A percentile compares a stretch with the other conserved stretches of the same genome.
phyloP scores from a whole-genome alignment of 805 yeast species.

The Suhomyces xylopsoci region DNA sequence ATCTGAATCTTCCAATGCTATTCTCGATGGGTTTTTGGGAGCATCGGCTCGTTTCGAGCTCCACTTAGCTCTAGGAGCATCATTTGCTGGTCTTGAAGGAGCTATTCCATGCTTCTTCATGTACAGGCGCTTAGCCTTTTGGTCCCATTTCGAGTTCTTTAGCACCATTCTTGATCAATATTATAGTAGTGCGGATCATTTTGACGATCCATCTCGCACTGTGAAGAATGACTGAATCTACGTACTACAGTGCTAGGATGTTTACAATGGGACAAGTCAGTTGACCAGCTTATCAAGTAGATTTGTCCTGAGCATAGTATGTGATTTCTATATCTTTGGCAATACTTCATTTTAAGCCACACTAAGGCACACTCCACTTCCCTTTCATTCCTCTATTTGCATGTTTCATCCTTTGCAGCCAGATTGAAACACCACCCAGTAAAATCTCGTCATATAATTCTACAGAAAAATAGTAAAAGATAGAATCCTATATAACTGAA shows the following conservation, averaged over 20 bases:
- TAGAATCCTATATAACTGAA: no score
- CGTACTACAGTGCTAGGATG: background rate
- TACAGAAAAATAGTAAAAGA: no score
- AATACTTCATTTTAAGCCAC: no score
- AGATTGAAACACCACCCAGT: no score
- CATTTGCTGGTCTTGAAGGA: conserved; percentile 14
- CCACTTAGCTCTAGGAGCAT: conserved; percentile 30
- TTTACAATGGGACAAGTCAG: background rate
- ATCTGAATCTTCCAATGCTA: conserved; percentile 27
- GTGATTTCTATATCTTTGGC: background rate
- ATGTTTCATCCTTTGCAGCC: background rate
- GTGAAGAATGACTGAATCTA: background rate
- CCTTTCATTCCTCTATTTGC: background rate
- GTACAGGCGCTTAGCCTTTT: conserved; percentile 38
- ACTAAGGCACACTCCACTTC: no score
- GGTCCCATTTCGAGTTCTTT: conserved; percentile 44
- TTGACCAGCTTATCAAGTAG: no score
- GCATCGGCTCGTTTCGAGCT: conserved; percentile 23
- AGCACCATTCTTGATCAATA: conserved; percentile 31
- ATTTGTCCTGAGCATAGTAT: background rate
- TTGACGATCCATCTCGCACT: background rate
- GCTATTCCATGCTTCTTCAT: conserved; percentile 38
- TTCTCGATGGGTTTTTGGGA: conserved; percentile 7
- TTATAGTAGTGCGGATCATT: background rate
- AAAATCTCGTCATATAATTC: no score